Evolutionary conservation across 2,329 filamentous ascomycete species (phyloP), one percentile per base, ranked within the genome.

Genomic region (Xenosphaeropsis pyriputrescens): DNA sequence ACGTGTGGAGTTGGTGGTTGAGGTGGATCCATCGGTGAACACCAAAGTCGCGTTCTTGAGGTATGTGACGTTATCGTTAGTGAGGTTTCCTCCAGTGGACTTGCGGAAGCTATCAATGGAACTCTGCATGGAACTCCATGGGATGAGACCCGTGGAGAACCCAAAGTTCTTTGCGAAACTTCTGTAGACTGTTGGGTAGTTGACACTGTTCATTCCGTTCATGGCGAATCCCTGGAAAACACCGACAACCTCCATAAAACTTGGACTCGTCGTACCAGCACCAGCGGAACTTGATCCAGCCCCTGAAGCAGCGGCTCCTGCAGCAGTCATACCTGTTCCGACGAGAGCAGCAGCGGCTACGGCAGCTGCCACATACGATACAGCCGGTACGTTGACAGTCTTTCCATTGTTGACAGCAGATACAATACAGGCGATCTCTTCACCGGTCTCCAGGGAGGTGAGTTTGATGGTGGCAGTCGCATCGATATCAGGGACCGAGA

Each of bases 221-320:
- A 91, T 81, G 18, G 91, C 86, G 68, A 96, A 82, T 36, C 81
- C 79, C 60, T 96, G 88, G 58, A 96, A 94, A 74, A 84, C 93
- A 43, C 79, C 77, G 47, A 94, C 71, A 35, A 93, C 77, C 52
- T 95, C 85, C 33, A 69, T 70, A 55, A 96, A 95, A 38, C 79
- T 84, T 18, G 91, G 91, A 49, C 85, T 91, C 31, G 79, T 65
- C 9, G 79, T 69, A 2, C 75, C 67, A 11, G 68, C 66, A 12
- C 78, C 81, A 14, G 64, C 66, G 34, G 61, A 61, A 58, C 57
- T 46, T n/a, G n/a, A n/a, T 51, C 57, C 41, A 51, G 57, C 41
- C 63, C 41, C 65, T 18, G 69, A 67, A 14, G 77, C 58, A 7
- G 68, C 72, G 29, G 74, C 67, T 36, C 72, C 72, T 14, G 79